These are phyloP conservation scores for Helicostylum pulchrum DNA, from an alignment of 192 early-diverging fungal species.

Conservation along the genomic window DNA sequence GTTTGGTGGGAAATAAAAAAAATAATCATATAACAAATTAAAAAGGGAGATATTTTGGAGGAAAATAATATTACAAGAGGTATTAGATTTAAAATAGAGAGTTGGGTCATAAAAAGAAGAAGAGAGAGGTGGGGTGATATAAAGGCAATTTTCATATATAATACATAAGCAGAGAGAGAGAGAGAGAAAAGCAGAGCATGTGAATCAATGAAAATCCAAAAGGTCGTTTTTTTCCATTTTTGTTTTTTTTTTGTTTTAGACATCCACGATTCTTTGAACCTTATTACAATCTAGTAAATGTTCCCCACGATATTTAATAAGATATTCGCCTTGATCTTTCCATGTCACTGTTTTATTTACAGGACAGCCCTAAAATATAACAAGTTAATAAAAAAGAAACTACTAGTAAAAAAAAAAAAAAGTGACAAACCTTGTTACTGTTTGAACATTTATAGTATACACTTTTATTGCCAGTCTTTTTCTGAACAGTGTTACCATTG, in stretches of 20 bases:
- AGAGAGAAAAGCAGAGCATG: background rate
- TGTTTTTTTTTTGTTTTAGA: slow-evolving; percentile 9
- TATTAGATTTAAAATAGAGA: background rate
- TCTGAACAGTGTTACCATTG: slow-evolving; percentile 57
- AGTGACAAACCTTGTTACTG: slow-evolving; percentile 41
- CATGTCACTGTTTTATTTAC: slow-evolving; percentile 60
- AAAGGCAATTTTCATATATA: background rate
- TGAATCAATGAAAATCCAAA: slow-evolving; percentile 1
- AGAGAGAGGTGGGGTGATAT: background rate
- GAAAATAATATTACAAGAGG: slow-evolving; percentile 1
- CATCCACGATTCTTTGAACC: slow-evolving; percentile 39
- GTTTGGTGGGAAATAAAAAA: background rate
- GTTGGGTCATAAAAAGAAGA: background rate
- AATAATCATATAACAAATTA: background rate
- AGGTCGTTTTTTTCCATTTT: slow-evolving; percentile 6
- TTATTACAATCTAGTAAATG: slow-evolving; percentile 49
- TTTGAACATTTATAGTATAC: slow-evolving; percentile 61
- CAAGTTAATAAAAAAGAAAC: slow-evolving; percentile 15
- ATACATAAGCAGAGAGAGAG: background rate
- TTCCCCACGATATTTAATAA: slow-evolving; percentile 56
- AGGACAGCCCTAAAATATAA: slow-evolving; percentile 25
- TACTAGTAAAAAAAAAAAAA: background rate
- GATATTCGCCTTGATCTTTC: slow-evolving; percentile 49
- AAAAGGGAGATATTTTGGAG: background rate
- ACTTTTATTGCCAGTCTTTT: slow-evolving; percentile 51